phyloP scores from a whole-genome alignment of 2,329 filamentous ascomycete genomes.

The Beauveria scarabaeidicola region DNA sequence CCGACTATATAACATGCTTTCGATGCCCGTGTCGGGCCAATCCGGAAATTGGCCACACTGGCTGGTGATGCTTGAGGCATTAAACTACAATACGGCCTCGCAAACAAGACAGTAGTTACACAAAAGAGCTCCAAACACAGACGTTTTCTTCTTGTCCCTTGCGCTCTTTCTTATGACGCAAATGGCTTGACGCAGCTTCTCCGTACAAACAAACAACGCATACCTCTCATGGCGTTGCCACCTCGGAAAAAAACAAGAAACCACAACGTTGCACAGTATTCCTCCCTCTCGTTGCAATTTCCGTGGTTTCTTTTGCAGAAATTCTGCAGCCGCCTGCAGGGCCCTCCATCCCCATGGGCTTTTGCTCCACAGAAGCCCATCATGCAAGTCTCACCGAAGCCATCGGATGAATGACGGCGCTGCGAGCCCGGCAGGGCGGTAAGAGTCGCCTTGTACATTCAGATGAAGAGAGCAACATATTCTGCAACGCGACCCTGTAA shows the following conservation, averaged over 20 bases:
- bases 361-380: background rate
- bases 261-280: background rate
- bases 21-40: background rate
- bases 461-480: background rate
- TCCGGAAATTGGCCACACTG: background rate
- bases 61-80: background rate
- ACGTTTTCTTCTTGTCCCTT: background rate
- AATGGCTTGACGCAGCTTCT: background rate
- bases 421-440: too few relatives aligned
- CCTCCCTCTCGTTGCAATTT: too few relatives aligned
- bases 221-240: background rate
- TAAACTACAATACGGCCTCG: background rate
- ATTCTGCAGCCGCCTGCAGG: background rate
- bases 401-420: constrained; percentile 6
- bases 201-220: background rate
- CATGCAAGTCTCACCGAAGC: constrained; percentile 1
- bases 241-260: background rate
- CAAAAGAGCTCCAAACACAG: background rate
- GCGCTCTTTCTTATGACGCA: background rate
- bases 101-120: background rate
- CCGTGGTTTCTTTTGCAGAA: background rate
- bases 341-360: background rate
- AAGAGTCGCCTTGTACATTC: background rate
- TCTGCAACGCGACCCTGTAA: background rate
- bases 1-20: background rate